Evolutionary conservation across 2,329 filamentous ascomycete genomes (phyloP), one percentile per base, ranked within the genome.

Genomic region (Cadophora sp.): DNA sequence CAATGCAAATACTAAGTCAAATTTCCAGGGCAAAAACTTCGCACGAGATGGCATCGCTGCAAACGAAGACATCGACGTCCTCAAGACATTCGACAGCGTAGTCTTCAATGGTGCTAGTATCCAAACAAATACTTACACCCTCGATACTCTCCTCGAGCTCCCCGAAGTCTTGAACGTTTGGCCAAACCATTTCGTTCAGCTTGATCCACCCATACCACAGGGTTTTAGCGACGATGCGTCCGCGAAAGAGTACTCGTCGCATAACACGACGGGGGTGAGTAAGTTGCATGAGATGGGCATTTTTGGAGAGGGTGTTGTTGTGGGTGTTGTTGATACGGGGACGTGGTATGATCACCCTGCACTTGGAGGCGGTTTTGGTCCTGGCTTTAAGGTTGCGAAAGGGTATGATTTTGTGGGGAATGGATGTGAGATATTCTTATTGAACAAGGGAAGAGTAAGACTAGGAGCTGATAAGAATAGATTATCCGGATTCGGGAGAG

Each of bases 351-450:
- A 79, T 0, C 88, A 91, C 71, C 85, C 87, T 1, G 86, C 86
- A 24, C 82, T 91, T 0, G 89, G 89, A 43, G 87, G 87, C 55
- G 88, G 88, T 72, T 90, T 89, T 73, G 89, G 88, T 1, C 72
- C 80, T 0, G 85, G 82, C 16, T 89, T 84, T 70, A 79, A 89
- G 47, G 85, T 91, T 20, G 80, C 81, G 3, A 84, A 83, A 66
- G 88, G 89, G 22, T 80, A 80, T 43, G 87, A 89, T 69, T 79
- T 88, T 48, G 83, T 89, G n/a, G 84, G 89, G 55, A 85, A 89
- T 64, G 60, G 66, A 33, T 45, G 50, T 55, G 20, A 56, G n/a
- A 24, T 16, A 47, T 45, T 16, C 16, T n/a, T 4, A 27, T 24
- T 4, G 24, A 5, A 6, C 1, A 16, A 14, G 11, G 24, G 5